phyloP scores from a whole-genome alignment of 2,329 filamentous ascomycete species.

The Xylariomycetidae sp. region DNA sequence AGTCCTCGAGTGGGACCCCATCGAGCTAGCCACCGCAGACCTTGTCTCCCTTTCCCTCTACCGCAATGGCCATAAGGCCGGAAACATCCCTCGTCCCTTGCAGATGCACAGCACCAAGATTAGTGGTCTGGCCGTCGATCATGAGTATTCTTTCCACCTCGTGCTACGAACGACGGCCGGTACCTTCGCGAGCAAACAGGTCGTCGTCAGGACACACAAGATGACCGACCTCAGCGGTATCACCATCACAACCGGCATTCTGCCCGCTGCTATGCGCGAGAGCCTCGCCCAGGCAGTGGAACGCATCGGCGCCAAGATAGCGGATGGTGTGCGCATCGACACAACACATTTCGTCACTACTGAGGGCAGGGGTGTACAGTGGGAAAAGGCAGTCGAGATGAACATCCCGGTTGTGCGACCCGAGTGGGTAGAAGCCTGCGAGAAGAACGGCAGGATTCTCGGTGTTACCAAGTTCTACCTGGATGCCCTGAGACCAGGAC shows the following conservation, averaged over 20 bases:
- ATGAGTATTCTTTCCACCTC: conserved; percentile 91
- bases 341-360: conserved; percentile 98
- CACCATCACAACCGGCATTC: conserved; percentile 85
- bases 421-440: conserved; percentile 97
- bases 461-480: conserved; percentile 95
- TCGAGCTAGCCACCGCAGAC: conserved; percentile 87
- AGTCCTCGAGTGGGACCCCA: conserved; percentile 96
- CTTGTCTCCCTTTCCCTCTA: conserved; percentile 86
- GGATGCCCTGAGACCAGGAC: conserved; percentile 61
- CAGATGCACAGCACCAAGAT: conserved; percentile 96
- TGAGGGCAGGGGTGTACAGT: conserved; percentile 80
- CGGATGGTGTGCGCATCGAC: conserved; percentile 87
- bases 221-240: conserved; percentile 97
- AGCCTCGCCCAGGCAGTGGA: conserved; percentile 71
- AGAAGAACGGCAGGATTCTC: conserved; percentile 85
- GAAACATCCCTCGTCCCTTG: conserved; percentile 82
- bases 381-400: conserved; percentile 97
- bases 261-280: conserved; percentile 70
- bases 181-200: conserved; percentile 76
- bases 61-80: conserved; percentile 94
- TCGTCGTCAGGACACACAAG: conserved; percentile 89
- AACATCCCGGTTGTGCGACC: conserved; percentile 96
- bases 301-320: conserved; percentile 86
- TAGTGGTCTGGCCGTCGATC: conserved; percentile 90
- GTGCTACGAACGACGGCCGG: conserved; percentile 88